Conservation (phyloP, 1,284 basidiomycete species). For the Papiliotrema laurentii region DNA sequence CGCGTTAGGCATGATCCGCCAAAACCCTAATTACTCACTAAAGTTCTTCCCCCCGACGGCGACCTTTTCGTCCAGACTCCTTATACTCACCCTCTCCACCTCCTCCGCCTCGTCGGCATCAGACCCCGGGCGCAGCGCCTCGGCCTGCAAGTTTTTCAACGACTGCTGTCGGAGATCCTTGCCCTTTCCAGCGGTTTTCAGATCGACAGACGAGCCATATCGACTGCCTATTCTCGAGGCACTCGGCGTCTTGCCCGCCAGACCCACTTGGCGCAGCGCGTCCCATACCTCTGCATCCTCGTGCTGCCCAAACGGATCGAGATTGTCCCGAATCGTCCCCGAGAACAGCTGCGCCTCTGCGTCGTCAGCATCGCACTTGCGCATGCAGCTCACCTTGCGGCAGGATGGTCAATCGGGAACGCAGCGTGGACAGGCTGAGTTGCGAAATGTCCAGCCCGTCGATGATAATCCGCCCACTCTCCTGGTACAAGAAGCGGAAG, state of each 20-base stretch:
- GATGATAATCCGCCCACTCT: slow-evolving; percentile 46
- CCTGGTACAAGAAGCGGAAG: slow-evolving; percentile 52
- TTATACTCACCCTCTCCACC: slow-evolving; percentile 49
- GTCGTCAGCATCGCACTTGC: slow-evolving; percentile 3
- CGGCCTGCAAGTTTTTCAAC: slow-evolving; percentile 10
- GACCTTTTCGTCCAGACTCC: slow-evolving; percentile 51
- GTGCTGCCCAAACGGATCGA: slow-evolving; percentile 51
- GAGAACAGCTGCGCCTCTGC: slow-evolving; percentile 50
- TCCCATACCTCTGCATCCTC: slow-evolving; percentile 54
- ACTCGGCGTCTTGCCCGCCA: slow-evolving; percentile 42
- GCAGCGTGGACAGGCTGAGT: slow-evolving; percentile 49
- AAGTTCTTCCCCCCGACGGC: slow-evolving; percentile 51
- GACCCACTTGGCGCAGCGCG: slow-evolving; percentile 51
- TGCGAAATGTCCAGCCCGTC: slow-evolving; percentile 52
- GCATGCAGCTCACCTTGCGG: slow-evolving; percentile 45
- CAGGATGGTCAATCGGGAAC: slow-evolving; percentile 53
- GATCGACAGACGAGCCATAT: slow-evolving; percentile 7
- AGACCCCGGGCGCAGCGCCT: slow-evolving; percentile 2
- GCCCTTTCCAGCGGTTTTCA: neutral
- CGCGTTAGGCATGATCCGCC: neutral
- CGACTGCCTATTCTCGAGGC: slow-evolving; percentile 26
- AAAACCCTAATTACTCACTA: slow-evolving; percentile 13
- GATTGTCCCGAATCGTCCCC: slow-evolving; percentile 49
- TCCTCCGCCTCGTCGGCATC: slow-evolving; percentile 15
- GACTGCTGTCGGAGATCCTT: slow-evolving; percentile 8